Percentiles rank a stretch among this genome's conserved stretches.
These are phyloP conservation scores for Coleophoma crateriformis DNA, from an alignment of 2,329 filamentous ascomycete species.

Conservation along the genomic window DNA sequence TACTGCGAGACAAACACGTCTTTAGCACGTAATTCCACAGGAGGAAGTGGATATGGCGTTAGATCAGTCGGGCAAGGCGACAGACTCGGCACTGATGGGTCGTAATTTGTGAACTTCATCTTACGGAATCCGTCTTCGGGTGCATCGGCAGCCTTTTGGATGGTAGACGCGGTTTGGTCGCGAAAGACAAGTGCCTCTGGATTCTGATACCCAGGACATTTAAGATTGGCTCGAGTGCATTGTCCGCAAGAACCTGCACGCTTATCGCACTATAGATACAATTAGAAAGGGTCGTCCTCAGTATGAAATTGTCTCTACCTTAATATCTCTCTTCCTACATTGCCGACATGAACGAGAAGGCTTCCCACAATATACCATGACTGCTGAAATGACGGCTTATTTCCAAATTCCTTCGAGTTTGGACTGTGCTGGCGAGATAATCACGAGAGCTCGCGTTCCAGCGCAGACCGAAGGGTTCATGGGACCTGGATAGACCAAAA, in stretches of 20 bases:
- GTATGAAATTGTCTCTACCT: slow-evolving; percentile 1
- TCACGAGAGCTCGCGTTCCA: not conserved
- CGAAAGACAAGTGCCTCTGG: slow-evolving; percentile 8
- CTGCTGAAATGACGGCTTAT: not conserved
- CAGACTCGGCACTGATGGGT: too few species aligned
- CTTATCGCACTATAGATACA: slow-evolving; percentile 10
- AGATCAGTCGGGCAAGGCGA: too few species aligned
- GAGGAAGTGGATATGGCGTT: too few species aligned
- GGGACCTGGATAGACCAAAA: too few species aligned
- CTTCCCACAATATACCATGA: slow-evolving; percentile 13
- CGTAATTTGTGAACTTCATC: not conserved
- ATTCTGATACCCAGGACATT: slow-evolving; percentile 11
- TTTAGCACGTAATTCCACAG: slow-evolving; percentile 4
- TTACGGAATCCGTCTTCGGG: not conserved
- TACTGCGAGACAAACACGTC: slow-evolving; percentile 6
- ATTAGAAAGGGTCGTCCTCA: not conserved
- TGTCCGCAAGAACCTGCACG: slow-evolving; percentile 3
- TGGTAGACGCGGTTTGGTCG: slow-evolving; percentile 6
- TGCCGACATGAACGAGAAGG: slow-evolving; percentile 12
- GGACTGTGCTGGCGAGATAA: not conserved
- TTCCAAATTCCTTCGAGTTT: not conserved
- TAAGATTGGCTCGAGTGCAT: slow-evolving; percentile 8
- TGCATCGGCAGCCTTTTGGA: not conserved
- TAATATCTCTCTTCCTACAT: slow-evolving; percentile 13
- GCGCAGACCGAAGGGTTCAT: too few species aligned